Evolutionary conservation across 768 basidiomycete genomes (phyloP).

Genomic region (Mycena vitilis): DNA sequence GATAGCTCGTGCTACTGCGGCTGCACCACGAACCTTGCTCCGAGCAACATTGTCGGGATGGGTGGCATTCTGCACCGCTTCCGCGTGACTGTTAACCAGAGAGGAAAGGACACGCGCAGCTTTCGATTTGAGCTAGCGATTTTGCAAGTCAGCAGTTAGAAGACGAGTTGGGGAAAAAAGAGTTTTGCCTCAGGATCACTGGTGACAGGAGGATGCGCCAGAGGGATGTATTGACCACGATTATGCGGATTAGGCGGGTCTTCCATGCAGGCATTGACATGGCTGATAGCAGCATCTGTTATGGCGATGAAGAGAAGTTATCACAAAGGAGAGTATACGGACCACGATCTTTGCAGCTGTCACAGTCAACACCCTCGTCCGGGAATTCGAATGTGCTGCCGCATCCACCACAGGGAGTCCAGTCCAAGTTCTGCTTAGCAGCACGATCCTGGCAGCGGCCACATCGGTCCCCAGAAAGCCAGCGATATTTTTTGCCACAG

Average conservation of each 20-base stretch:
- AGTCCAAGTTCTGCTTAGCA: neutral
- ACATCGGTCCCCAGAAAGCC: neutral
- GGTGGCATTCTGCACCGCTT: neutral
- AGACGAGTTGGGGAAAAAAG: neutral
- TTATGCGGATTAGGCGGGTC: slow-evolving; percentile 4
- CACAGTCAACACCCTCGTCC: slow-evolving; percentile 4
- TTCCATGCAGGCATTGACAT: neutral
- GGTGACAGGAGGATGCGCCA: neutral
- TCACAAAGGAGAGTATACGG: neutral
- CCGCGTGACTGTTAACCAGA: neutral
- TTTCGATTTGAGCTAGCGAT: neutral
- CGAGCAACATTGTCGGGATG: neutral
- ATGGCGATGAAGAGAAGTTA: neutral
- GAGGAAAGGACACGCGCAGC: neutral
- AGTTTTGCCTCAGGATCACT: neutral
- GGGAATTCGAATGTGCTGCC: slow-evolving; percentile 4
- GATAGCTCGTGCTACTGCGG: neutral
- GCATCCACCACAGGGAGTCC: slow-evolving; percentile 3
- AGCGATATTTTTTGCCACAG: neutral
- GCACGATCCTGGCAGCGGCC: slow-evolving; percentile 6
- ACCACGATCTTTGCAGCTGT: slow-evolving; percentile 1
- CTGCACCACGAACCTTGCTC: neutral
- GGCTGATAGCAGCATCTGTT: neutral
- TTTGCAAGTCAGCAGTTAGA: neutral
- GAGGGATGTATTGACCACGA: slow-evolving; percentile 3